Percentiles rank a stretch among this genome's conserved stretches.
Conservation (phyloP, 108 stramenopile species). For the Ochromonas danica region DNA sequence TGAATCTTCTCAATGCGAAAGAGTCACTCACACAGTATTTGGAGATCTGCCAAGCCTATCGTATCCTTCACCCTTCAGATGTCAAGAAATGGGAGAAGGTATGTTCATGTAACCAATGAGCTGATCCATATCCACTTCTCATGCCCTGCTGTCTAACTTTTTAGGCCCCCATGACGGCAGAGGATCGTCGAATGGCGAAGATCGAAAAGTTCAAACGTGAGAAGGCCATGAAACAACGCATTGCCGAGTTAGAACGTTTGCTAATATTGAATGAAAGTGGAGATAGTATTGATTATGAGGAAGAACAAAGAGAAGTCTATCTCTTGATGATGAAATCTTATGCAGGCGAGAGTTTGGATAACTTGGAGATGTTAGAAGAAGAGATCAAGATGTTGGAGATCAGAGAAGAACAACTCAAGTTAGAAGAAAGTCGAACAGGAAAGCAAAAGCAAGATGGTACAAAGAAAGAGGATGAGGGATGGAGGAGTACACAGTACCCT, state of each 20-base stretch:
- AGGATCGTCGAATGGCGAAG: conserved; percentile 8
- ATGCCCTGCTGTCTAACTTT: not conserved
- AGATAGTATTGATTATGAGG: conserved; percentile 11
- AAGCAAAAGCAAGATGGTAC: no score
- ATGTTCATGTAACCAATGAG: not conserved
- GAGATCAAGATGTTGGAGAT: not conserved
- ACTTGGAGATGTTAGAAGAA: not conserved
- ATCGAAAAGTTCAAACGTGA: conserved; percentile 11
- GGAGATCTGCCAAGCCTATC: not conserved
- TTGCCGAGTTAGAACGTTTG: not conserved
- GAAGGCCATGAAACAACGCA: not conserved
- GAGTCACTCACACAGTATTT: not conserved
- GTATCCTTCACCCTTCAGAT: not conserved
- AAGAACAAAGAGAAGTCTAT: conserved; percentile 6
- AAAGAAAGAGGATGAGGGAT: no score
- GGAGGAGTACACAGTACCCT: no score
- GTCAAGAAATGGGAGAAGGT: not conserved
- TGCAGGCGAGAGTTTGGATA: not conserved
- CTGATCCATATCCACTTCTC: not conserved
- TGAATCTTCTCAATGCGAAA: not conserved
- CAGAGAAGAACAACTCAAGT: not conserved
- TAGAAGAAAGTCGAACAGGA: no score
- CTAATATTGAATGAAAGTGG: not conserved
- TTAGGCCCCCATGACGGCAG: not conserved
- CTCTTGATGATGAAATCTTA: not conserved